These are phyloP conservation scores for Trametes sp. DNA, from an alignment of 1,284 basidiomycete genomes.

Conservation along the genomic window DNA sequence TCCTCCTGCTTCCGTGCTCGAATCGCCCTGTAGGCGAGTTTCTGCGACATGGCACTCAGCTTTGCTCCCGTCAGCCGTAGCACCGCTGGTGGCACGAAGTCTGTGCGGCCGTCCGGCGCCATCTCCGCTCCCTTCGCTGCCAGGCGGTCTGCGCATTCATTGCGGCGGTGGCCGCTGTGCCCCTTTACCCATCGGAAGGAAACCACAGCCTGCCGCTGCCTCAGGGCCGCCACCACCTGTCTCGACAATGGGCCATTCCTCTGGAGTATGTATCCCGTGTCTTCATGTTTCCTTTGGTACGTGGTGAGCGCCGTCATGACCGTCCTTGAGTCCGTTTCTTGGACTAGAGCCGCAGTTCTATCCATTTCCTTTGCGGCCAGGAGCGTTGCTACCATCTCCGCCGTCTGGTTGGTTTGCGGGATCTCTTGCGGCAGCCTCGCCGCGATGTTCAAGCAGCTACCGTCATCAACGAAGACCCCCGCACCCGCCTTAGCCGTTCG, in stretches of 20 bases:
- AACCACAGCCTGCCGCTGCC: slow-evolving; percentile 26
- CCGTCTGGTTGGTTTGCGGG: slow-evolving; percentile 25
- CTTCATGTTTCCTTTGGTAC: slow-evolving; percentile 10
- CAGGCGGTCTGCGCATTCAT: slow-evolving; percentile 36
- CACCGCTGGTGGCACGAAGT: background rate
- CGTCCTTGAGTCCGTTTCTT: slow-evolving; percentile 16
- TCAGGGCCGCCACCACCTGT: slow-evolving; percentile 17
- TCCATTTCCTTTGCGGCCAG: background rate
- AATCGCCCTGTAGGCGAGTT: slow-evolving; percentile 38
- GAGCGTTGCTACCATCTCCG: slow-evolving; percentile 18
- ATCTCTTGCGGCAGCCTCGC: slow-evolving; percentile 2
- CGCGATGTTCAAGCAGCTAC: background rate
- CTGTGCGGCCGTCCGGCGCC: background rate
- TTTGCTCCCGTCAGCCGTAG: slow-evolving; percentile 31
- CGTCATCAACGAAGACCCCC: slow-evolving; percentile 14
- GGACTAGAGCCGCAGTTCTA: background rate
- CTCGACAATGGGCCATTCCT: background rate
- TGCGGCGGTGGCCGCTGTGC: slow-evolving; percentile 33
- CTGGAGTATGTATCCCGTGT: slow-evolving; percentile 11
- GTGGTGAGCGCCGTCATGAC: slow-evolving; percentile 11
- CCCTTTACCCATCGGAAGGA: slow-evolving; percentile 41
- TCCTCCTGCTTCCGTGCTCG: background rate
- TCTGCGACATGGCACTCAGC: slow-evolving; percentile 38
- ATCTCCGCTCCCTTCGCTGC: slow-evolving; percentile 33
- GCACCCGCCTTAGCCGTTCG: slow-evolving; percentile 24